Evolutionary conservation across 306 rosid genomes (phyloP), one percentile per base, ranked within the genome.

Genomic region (Vigna nakashimae): DNA sequence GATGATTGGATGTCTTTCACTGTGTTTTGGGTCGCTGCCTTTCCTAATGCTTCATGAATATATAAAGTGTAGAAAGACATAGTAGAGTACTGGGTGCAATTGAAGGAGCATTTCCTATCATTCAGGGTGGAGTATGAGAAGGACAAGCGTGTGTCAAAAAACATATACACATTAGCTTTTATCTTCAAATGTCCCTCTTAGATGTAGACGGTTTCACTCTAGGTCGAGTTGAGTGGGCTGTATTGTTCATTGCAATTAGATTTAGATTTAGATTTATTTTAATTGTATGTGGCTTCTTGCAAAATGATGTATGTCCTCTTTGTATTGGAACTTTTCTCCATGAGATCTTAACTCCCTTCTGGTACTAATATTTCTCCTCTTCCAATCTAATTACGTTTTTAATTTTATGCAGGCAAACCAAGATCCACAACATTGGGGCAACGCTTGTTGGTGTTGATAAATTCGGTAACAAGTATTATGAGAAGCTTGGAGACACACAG

Each of bases 391-490:
- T 79, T 49, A 5, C 43, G 68, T 63, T 72, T 51, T 80, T 49
- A 81, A 79, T 77, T 42, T 83, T 56, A 55, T 84, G 53, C 49
- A 96, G 99, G 88, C 98, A 92, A 87, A 96, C 99, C 64, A 96
- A 96, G 90, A 96, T 96, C 89, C 99, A 96, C 80, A 92, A 90
- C 77, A 91, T 96, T 46, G 96, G 98, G 74, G 98, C 96, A 42
- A 92, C 50, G 43, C 88, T 95, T 63, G 97, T 95, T 73, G 98
- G 99, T 79, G 91, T 92, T 82, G 99, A 95, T 86, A 88, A 92
- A 74, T 76, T 87, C 83, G 99, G 99, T 48, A 95, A 92, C 82
- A 92, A 92, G 87, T 95, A 95, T 73, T 95, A 87, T 56, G 92
- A 95, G 96, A 91, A 63, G 38, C 89, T 89, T 24, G 86, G 84